Evolutionary conservation across 23 red algal species (phyloP).

Genomic region (Agarophyton chilense): DNA sequence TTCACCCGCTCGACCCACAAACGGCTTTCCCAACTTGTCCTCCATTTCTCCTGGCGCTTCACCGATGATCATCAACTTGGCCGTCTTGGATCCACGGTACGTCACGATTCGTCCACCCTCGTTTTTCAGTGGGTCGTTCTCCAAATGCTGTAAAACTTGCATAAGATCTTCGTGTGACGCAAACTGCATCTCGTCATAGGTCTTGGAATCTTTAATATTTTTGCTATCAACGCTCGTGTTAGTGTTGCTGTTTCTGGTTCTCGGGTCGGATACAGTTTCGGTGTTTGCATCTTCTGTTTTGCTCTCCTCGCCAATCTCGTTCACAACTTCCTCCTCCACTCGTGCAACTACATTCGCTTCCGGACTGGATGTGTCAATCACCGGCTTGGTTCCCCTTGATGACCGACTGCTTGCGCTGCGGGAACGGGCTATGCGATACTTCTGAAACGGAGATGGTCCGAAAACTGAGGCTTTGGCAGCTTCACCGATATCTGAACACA

Average conservation of each 20-base stretch:
- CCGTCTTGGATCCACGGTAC: slow-evolving; percentile 45
- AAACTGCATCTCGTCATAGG: slow-evolving; percentile 4
- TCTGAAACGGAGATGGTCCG: slow-evolving; percentile 8
- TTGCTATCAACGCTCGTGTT: too few species aligned
- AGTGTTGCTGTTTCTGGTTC: too few species aligned
- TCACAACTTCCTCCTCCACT: background rate
- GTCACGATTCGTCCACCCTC: slow-evolving; percentile 67
- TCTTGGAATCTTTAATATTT: background rate
- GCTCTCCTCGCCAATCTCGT: background rate
- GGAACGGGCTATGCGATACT: background rate
- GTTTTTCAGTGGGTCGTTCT: slow-evolving; percentile 49
- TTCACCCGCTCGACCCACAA: slow-evolving; percentile 72
- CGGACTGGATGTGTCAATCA: background rate
- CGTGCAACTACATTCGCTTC: background rate
- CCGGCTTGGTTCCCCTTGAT: background rate
- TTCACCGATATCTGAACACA: background rate
- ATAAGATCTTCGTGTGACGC: slow-evolving; percentile 37
- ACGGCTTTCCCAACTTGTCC: slow-evolving; percentile 62
- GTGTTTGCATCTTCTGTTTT: background rate
- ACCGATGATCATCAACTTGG: slow-evolving; percentile 76
- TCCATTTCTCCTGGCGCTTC: slow-evolving; percentile 79
- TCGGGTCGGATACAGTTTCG: too few species aligned
- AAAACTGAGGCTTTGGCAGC: background rate
- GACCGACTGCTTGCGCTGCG: background rate
- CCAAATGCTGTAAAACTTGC: background rate